These are phyloP conservation scores for Penicillium coffeae DNA, from an alignment of 495 filamentous ascomycete genomes.

Conservation along the genomic window DNA sequence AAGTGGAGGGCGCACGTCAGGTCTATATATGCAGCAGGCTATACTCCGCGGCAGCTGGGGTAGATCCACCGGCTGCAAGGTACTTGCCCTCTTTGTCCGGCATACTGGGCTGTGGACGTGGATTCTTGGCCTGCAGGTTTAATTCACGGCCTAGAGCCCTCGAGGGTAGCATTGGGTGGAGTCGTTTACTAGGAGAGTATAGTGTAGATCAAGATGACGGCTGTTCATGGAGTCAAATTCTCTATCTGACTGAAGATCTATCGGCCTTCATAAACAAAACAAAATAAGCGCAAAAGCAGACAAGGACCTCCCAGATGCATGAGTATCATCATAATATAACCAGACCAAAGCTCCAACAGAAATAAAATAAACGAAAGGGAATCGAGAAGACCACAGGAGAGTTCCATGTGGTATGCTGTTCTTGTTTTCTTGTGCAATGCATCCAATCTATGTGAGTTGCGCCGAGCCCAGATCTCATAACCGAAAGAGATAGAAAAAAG, in stretches of 20 bases:
- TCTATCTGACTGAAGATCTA: conserved; percentile 12
- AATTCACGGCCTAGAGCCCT: neutral
- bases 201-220: conserved; percentile 3
- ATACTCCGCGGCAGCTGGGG: too few relatives aligned
- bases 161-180: neutral
- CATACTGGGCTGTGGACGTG: neutral
- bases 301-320: conserved; percentile 44
- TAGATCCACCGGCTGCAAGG: neutral
- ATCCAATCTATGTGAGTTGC: conserved; percentile 8
- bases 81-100: neutral
- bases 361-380: conserved; percentile 12
- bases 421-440: conserved; percentile 7
- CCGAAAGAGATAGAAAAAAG: conserved; percentile 7
- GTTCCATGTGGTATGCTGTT: conserved; percentile 1
- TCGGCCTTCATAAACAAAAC: conserved; percentile 2
- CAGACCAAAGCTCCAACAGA: conserved; percentile 29
- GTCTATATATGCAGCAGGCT: neutral
- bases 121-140: conserved; percentile 15
- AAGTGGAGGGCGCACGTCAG: neutral
- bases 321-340: conserved; percentile 32
- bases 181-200: neutral
- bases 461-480: conserved; percentile 1
- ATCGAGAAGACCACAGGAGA: conserved; percentile 9
- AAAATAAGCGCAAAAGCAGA: conserved; percentile 14
- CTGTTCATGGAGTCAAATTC: conserved; percentile 16